phyloP scores from a whole-genome alignment of 1,284 basidiomycete genomes.

The Boletellus sp. region DNA sequence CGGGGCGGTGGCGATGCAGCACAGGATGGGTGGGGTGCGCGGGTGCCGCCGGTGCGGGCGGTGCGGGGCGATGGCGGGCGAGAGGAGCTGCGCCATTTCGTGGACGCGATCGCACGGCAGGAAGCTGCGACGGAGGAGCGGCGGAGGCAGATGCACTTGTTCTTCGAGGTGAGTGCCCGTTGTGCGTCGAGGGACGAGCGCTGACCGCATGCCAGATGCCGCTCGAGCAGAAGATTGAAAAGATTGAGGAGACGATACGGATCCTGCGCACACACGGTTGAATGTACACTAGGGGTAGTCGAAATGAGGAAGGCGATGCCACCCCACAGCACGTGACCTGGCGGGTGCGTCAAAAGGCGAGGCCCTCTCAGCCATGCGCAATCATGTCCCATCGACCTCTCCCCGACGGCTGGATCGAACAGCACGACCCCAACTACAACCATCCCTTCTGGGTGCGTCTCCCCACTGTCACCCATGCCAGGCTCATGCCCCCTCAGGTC shows the following conservation, averaged over 20 bases:
- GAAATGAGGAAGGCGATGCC: no score
- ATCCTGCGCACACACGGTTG: constrained; percentile 18
- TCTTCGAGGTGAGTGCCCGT: constrained; percentile 44
- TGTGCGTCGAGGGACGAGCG: constrained; percentile 1
- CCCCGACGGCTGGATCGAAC: constrained; percentile 62
- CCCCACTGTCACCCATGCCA: background rate
- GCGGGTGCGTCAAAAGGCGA: no score
- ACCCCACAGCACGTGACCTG: constrained; percentile 17
- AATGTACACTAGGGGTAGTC: no score
- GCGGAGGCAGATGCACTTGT: constrained; percentile 44
- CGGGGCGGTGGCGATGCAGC: background rate
- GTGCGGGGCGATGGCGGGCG: constrained; percentile 1
- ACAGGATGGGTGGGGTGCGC: constrained; percentile 5
- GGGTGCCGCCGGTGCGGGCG: background rate
- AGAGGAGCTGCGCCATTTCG: constrained; percentile 35
- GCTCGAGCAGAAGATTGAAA: constrained; percentile 46
- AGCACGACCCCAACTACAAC: constrained; percentile 40
- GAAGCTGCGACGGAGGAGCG: constrained; percentile 38
- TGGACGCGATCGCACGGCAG: constrained; percentile 46
- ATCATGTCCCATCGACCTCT: constrained; percentile 36
- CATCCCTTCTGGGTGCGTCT: constrained; percentile 36
- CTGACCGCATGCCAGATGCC: constrained; percentile 40
- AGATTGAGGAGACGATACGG: constrained; percentile 34
- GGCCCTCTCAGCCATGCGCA: constrained; percentile 6
- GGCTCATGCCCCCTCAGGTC: constrained; percentile 38